phyloP scores from a whole-genome alignment of 2,329 filamentous ascomycete genomes.

The Sporothrix pallida region DNA sequence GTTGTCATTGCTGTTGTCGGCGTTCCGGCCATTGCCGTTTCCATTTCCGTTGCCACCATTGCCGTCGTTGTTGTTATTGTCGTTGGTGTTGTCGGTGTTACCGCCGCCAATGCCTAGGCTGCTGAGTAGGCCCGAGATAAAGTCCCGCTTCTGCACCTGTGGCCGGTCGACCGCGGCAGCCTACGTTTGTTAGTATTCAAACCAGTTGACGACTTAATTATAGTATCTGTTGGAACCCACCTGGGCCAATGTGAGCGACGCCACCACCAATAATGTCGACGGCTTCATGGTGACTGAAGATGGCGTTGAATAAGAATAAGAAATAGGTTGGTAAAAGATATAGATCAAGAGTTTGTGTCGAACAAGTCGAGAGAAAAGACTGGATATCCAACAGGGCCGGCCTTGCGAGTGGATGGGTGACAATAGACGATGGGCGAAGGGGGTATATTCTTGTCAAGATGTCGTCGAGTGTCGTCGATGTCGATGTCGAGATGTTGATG shows the following conservation, averaged over 20 bases:
- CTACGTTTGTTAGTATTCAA: constrained; percentile 34
- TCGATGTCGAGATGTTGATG: background rate
- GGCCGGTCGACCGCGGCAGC: constrained; percentile 40
- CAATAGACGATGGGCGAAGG: background rate
- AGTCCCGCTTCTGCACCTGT: constrained; percentile 39
- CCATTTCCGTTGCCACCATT: constrained; percentile 30
- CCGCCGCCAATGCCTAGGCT: constrained; percentile 31
- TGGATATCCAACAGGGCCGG: constrained; percentile 34
- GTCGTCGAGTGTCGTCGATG: background rate
- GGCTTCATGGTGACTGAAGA: constrained; percentile 40
- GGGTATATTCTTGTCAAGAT: too few relatives aligned
- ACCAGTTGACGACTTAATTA: too few relatives aligned
- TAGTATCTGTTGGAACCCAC: constrained; percentile 36
- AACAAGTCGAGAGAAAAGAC: constrained; percentile 21
- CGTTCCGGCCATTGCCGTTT: constrained; percentile 28
- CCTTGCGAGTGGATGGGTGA: constrained; percentile 31
- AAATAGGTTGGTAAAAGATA: background rate
- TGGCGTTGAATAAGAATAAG: background rate
- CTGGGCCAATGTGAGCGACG: constrained; percentile 41
- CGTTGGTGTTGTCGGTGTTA: constrained; percentile 25
- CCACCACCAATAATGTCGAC: constrained; percentile 40
- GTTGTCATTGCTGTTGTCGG: constrained; percentile 34
- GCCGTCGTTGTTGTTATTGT: background rate
- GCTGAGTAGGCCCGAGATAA: constrained; percentile 41
- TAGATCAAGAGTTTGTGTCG: background rate